Base-by-base conservation (phyloP, 352 stramenopile species). In the Globisporangium cylindrosporum region DNA sequence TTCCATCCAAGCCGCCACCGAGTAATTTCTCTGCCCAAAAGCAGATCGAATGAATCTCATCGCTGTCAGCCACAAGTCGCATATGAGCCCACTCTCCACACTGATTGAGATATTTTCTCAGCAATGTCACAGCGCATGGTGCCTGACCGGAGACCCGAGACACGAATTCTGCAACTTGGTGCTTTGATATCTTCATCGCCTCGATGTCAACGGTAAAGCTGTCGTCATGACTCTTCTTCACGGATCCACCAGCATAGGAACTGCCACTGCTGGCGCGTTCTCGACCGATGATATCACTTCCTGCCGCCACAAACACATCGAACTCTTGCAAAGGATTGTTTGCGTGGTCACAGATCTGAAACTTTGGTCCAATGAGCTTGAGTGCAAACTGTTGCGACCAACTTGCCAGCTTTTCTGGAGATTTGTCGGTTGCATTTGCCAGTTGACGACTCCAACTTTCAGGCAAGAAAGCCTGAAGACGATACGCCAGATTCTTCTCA, bases 401-500 rank as follows among this genome's bases (percentile, higher is more conserved):
- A 18, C 71, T 34, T 36, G 48, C 34, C 2, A 55, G 29, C 57
- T 71, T 61, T 18, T 67, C 51, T 3, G 59, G 48, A 18, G 61
- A 59, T 12, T 70, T 48, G 3, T 61, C 66, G 4, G 61, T 43
- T 55, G 54, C 24, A 9, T 65, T 71, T 48, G 41, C 24, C 54
- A 62, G 55, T 32, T 72, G 57, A 6, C 54, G 56, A 32, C 29
- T 43, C 62, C 53, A 64, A 20, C 43, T 43, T 32, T 41, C 53
- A 7, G 79, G 76, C 18, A 89, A 53, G 60, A 89, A 91, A 20
- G 71, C 67, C 43, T 78, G 67, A 4, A 92, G 67, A 0, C 75
- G 76, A 27, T 88, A 92, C 25, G 69, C 72, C 49, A 93, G 63
- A 56, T 92, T 75, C 43, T 90, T 86, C 60, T 92, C 83, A 8